Conservation (phyloP, 1,284 basidiomycete genomes). For the Pseudozyma flocculosa region DNA sequence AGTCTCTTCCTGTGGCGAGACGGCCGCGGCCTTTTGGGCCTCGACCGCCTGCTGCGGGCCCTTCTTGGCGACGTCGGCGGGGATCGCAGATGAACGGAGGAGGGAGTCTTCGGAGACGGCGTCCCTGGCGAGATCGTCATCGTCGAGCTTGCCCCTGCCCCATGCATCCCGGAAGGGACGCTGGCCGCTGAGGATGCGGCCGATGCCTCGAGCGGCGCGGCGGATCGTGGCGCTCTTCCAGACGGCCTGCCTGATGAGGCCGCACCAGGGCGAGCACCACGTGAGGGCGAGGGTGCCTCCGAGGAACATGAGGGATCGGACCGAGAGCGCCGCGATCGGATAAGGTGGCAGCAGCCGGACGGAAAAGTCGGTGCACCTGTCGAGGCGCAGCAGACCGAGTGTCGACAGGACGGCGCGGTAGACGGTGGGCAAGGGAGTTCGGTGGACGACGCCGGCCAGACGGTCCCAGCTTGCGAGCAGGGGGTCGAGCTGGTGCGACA, state of each 20-base stretch:
- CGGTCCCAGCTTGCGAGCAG: slow-evolving; percentile 9
- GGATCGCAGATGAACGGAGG: background rate
- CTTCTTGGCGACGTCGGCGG: background rate
- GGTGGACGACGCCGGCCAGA: slow-evolving; percentile 7
- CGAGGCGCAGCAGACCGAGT: slow-evolving; percentile 6
- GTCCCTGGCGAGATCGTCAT: slow-evolving; percentile 20
- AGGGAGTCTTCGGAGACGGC: slow-evolving; percentile 15
- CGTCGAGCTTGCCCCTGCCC: slow-evolving; percentile 29
- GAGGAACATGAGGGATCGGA: slow-evolving; percentile 48
- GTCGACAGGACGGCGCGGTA: slow-evolving; percentile 3
- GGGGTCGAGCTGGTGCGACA: slow-evolving; percentile 15
- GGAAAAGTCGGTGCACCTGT: slow-evolving; percentile 27
- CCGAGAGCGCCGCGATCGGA: slow-evolving; percentile 47
- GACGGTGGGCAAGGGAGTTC: slow-evolving; percentile 13
- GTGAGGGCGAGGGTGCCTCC: slow-evolving; percentile 48
- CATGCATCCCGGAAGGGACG: slow-evolving; percentile 15
- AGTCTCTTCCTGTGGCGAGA: background rate
- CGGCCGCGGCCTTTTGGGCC: background rate
- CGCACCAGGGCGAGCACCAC: slow-evolving; percentile 57
- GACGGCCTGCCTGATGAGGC: slow-evolving; percentile 47
- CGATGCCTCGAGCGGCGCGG: slow-evolving; percentile 22
- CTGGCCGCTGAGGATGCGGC: slow-evolving; percentile 35
- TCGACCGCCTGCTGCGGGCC: background rate
- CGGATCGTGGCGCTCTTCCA: slow-evolving; percentile 54
- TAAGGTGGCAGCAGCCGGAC: slow-evolving; percentile 47